phyloP scores from a whole-genome alignment of 192 early-diverging fungal species.

The Gryganskiella cystojenkinii region DNA sequence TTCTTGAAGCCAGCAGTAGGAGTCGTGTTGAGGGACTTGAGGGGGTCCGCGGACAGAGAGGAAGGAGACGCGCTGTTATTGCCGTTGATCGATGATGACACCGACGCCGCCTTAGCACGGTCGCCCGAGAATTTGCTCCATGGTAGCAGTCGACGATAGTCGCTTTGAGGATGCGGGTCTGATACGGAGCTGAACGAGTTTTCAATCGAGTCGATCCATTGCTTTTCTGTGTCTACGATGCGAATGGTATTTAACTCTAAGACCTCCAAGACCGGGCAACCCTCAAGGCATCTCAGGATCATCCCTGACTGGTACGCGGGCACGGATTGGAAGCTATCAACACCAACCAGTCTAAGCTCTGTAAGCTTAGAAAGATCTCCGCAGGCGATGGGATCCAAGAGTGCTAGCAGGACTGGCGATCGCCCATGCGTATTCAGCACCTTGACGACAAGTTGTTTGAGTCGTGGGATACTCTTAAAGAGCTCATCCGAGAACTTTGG shows the following conservation, averaged over 20 bases:
- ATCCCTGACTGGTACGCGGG: slow-evolving; percentile 18
- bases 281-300: slow-evolving; percentile 10
- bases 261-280: slow-evolving; percentile 7
- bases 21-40: too few species aligned
- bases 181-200: background rate
- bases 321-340: background rate
- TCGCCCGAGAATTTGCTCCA: too few species aligned
- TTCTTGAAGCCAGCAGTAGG: too few species aligned
- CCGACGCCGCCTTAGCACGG: too few species aligned
- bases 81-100: too few species aligned
- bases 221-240: slow-evolving; percentile 3
- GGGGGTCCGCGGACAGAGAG: too few species aligned
- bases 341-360: slow-evolving; percentile 5
- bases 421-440: background rate
- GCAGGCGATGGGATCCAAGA: slow-evolving; percentile 9
- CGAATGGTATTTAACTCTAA: slow-evolving; percentile 11
- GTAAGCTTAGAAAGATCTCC: slow-evolving; percentile 11
- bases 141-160: background rate
- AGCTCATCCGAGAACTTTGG: background rate
- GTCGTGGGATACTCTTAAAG: background rate
- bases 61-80: too few species aligned
- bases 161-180: background rate
- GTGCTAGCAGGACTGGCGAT: background rate
- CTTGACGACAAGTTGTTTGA: background rate
- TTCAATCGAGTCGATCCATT: background rate